Evolutionary conservation across 192 early-diverging fungal species (phyloP).

Genomic region (Linnemannia hyalina): DNA sequence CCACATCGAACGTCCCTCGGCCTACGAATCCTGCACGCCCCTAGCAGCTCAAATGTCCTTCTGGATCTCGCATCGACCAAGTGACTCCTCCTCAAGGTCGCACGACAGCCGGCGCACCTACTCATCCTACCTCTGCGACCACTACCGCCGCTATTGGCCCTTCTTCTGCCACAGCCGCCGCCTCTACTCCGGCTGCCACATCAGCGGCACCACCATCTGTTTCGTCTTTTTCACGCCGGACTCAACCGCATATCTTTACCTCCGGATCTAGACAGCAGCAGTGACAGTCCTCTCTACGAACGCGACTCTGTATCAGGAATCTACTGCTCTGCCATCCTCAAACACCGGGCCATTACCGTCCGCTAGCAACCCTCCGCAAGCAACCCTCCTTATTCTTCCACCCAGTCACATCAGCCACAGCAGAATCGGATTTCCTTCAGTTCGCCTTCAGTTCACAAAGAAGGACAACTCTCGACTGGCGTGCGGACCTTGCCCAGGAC

Average conservation of each 20-base stretch:
- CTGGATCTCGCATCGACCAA: slow-evolving; percentile 13
- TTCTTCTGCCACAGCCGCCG: too few relatives aligned
- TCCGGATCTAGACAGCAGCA: background rate
- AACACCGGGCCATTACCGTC: background rate
- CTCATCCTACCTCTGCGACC: too few relatives aligned
- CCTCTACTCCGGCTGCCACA: too few relatives aligned
- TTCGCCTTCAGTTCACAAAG: too few relatives aligned
- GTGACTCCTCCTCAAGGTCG: background rate
- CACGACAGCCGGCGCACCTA: background rate
- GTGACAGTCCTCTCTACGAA: background rate
- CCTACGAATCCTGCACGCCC: slow-evolving; percentile 9
- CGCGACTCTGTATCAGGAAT: background rate
- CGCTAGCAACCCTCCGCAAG: background rate
- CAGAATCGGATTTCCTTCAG: too few relatives aligned
- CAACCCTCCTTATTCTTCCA: background rate
- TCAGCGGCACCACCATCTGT: background rate
- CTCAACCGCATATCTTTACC: too few relatives aligned
- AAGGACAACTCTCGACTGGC: too few relatives aligned
- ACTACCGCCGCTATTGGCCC: too few relatives aligned
- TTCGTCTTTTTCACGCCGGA: too few relatives aligned
- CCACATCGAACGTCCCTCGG: slow-evolving; percentile 28
- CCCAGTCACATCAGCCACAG: too few relatives aligned
- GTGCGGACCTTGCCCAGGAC: too few relatives aligned
- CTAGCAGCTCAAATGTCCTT: slow-evolving; percentile 17
- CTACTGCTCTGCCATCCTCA: background rate